phyloP scores from a whole-genome alignment of 192 early-diverging fungal genomes.

The Spizellomyces punctatus region DNA sequence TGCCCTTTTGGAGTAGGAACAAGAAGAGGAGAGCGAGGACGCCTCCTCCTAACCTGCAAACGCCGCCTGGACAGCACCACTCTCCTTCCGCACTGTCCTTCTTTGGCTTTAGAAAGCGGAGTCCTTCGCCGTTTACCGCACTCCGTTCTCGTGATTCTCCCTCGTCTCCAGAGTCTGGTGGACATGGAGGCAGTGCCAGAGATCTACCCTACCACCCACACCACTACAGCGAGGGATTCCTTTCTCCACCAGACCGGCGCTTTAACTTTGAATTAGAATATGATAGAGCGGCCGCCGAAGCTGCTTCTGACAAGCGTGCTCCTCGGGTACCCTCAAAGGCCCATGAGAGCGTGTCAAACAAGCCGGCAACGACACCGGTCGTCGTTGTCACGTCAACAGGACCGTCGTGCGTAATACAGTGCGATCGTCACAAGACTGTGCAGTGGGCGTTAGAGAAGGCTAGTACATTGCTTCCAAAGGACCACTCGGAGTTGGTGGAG shows the following conservation, averaged over 20 bases:
- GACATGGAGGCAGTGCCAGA: neutral
- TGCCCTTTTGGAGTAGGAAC: constrained; percentile 25
- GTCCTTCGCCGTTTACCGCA: constrained; percentile 6
- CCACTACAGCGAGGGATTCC: neutral
- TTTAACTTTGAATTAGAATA: constrained; percentile 14
- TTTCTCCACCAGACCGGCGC: neutral
- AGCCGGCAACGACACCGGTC: neutral
- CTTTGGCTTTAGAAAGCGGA: constrained; percentile 11
- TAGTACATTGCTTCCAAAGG: neutral
- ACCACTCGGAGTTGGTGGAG: constrained; percentile 28
- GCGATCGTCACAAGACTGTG: constrained; percentile 2
- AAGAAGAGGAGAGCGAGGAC: constrained; percentile 19
- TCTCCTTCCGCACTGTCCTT: constrained; percentile 14
- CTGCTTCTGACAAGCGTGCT: too few species aligned
- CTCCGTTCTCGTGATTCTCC: neutral
- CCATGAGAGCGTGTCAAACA: too few species aligned
- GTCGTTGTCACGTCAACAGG: constrained; percentile 31
- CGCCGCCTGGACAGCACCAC: neutral
- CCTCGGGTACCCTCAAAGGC: too few species aligned
- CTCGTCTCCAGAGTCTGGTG: neutral
- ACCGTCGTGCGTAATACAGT: constrained; percentile 10
- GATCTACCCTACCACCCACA: neutral
- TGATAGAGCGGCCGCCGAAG: neutral
- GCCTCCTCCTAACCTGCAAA: constrained; percentile 9
- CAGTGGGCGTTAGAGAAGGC: constrained; percentile 5